Evolutionary conservation across 2,329 filamentous ascomycete species (phyloP).

Genomic region (Eutypella sp.): DNA sequence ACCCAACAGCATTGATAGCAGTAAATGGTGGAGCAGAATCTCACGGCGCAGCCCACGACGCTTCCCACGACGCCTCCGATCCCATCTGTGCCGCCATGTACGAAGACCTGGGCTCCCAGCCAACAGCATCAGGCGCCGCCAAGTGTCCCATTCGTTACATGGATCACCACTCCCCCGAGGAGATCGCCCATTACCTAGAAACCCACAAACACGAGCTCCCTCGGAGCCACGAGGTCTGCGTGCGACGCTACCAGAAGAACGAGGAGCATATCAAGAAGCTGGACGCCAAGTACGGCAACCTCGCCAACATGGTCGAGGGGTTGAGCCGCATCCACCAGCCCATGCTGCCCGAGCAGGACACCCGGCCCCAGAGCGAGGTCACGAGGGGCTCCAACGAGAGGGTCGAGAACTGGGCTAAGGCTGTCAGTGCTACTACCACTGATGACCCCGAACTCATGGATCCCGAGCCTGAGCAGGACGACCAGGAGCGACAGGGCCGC

Average conservation of each 20-base stretch:
- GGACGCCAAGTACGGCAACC: constrained; percentile 88
- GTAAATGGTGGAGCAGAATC: too few relatives aligned
- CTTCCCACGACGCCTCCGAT: constrained; percentile 45
- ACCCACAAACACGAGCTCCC: constrained; percentile 94
- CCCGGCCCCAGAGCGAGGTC: constrained; percentile 36
- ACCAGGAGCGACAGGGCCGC: constrained; percentile 61
- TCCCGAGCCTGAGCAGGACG: constrained; percentile 36
- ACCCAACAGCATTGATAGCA: constrained; percentile 2
- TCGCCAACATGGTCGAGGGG: constrained; percentile 92
- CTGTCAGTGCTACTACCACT: constrained; percentile 51
- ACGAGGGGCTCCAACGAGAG: constrained; percentile 59
- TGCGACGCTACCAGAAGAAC: constrained; percentile 83
- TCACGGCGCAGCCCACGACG: constrained; percentile 34
- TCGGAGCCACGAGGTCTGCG: constrained; percentile 87
- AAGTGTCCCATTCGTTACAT: constrained; percentile 92
- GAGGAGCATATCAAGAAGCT: constrained; percentile 80
- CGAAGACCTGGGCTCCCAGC: constrained; percentile 54
- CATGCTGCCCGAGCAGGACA: constrained; percentile 64
- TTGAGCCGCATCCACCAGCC: constrained; percentile 83
- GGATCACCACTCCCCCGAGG: constrained; percentile 87
- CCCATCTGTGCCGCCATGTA: constrained; percentile 62
- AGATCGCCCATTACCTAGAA: constrained; percentile 89
- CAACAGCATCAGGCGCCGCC: constrained; percentile 40
- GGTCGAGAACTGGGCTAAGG: constrained; percentile 82
- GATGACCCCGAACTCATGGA: constrained; percentile 34